Evolutionary conservation across 2,329 filamentous ascomycete species (phyloP), one percentile per base, ranked within the genome.

Genomic region (Ophiostoma quercus): DNA sequence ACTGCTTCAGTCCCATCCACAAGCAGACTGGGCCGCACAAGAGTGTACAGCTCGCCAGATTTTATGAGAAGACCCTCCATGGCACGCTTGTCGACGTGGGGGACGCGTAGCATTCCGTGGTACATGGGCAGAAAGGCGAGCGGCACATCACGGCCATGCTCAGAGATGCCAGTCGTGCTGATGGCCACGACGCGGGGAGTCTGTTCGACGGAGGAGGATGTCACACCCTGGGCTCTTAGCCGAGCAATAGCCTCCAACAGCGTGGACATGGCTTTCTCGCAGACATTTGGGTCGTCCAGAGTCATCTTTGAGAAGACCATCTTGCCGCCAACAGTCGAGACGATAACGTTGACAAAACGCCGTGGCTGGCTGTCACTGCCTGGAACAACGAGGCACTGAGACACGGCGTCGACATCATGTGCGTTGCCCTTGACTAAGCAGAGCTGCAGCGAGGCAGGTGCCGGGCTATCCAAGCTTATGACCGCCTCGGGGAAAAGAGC

Each of bases 231-330:
- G 9, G 51, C 51, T 25, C 51, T 11, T 11, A 57, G 51, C 4
- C 9, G 22, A 5, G n/a, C 1, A 57, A 57, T 25, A 11, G 51
- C 51, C 3, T 12, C 51, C 19, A 87, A 73, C 0, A 87, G 79
- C 1, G 78, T 75, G 2, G 69, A 68, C 72, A 82, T 83, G 70
- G 80, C 82, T 29, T 77, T 77, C 43, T 80, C 75, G 75, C 85
- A 87, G 32, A 87, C 80, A 14, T 79, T 73, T 0, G 82, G 80
- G 73, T 87, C 82, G 71, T 82, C 79, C 32, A 82, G 74, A 1
- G 74, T 76, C 70, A 81, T 73, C 47, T 76, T 80, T 57, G 73
- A 71, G 66, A 79, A 65, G 67, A 75, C 68, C 43, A 80, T 75
- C 54, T 74, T 73, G 71, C 76, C 77, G 70, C 85, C 85, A 73